Evolutionary conservation across 352 stramenopile genomes (phyloP).

Genomic region (Pythium phragmiticola): DNA sequence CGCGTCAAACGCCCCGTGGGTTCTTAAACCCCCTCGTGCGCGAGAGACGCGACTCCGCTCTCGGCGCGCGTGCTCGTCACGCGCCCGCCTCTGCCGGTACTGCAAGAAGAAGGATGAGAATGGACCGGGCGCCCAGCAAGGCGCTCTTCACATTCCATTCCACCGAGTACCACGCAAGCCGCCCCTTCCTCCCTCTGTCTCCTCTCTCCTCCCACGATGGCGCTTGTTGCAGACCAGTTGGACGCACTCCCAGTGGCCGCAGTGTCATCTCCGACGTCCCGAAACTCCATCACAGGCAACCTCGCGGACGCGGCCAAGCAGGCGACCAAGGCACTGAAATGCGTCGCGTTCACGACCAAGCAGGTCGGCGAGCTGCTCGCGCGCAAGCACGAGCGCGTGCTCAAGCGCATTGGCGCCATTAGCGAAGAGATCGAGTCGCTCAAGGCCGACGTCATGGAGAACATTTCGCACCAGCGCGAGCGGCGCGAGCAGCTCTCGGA

Average conservation of each 20-base stretch:
- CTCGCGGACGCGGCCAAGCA: slow-evolving; percentile 50
- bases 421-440: slow-evolving; percentile 57
- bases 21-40: not conserved
- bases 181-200: not conserved
- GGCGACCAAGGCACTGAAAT: slow-evolving; percentile 64
- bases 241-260: slow-evolving; percentile 1
- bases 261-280: not conserved
- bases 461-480: slow-evolving; percentile 48
- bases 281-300: not conserved
- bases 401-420: slow-evolving; percentile 39
- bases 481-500: slow-evolving; percentile 43
- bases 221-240: slow-evolving; percentile 6
- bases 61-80: not conserved
- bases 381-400: slow-evolving; percentile 48
- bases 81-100: not conserved
- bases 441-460: slow-evolving; percentile 46
- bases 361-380: slow-evolving; percentile 57
- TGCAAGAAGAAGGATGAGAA: not conserved
- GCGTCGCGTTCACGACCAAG: slow-evolving; percentile 59
- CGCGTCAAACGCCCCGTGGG: not conserved
- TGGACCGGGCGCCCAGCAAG: not conserved
- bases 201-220: not conserved
- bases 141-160: not conserved
- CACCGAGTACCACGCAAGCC: not conserved
- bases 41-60: not conserved